Evolutionary conservation across 2,329 filamentous ascomycete genomes (phyloP), one percentile per base, ranked within the genome.

Genomic region (Hymenoscyphus occultus): DNA sequence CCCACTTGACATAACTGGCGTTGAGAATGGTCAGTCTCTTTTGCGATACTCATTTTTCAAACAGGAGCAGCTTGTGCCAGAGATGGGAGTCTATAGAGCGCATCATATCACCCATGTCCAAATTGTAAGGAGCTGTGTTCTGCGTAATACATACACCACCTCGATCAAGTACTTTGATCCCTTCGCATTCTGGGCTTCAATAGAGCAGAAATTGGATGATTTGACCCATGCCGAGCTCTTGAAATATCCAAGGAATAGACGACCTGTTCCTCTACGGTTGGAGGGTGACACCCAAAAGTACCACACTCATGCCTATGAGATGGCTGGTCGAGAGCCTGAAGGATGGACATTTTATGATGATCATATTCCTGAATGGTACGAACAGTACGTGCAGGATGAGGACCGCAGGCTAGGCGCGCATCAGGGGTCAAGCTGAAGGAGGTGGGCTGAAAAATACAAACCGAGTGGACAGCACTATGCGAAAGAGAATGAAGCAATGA

Each of bases 291-390:
- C 54, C 5, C 19, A 13, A 51, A 51, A 22, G n/a, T 32, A 32
- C 7, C 28, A 12, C 6, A 5, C 2, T 12, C 28, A 16, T 32
- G 54, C 31, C 3, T 22, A 16, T 57, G 28, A n/a, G 10, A 35
- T 57, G 5, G 13, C 28, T 39, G 32, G 54, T 10, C 31, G 32
- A 31, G 28, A 16, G 28, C 54, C 54, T 9, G 28, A 31, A 32
- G 54, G 54, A 35, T 35, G 54, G 54, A 57, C 13, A 12, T 57
- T 35, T 39, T 57, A 57, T 39, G 54, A 57, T 57, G 28, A 57
- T 10, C 12, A 9, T 2, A 16, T 57, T 32, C 32, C 54, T 14
- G 4, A 3, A 13, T 57, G 28, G 54, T 57, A 32, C 14, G 54
- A 14, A 13, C 19, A 31, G 54, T 57, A 39, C 14, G 3, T 32